phyloP scores from a whole-genome alignment of 441 rosid genomes.

The Pelargonium cotyledonis region DNA sequence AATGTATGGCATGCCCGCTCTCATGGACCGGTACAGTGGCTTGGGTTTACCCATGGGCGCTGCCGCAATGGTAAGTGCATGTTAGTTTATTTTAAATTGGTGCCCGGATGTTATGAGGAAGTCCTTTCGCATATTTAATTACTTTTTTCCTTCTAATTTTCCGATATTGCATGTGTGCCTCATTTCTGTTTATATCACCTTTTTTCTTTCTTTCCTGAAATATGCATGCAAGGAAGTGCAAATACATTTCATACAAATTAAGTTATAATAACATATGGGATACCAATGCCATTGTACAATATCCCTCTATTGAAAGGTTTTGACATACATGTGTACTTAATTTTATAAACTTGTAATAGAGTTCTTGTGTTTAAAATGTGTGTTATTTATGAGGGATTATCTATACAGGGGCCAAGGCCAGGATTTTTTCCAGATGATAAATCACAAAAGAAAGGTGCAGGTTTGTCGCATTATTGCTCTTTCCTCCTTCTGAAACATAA shows the following conservation, averaged over 20 bases:
- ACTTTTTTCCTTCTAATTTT: not conserved
- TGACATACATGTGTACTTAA: not conserved
- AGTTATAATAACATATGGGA: not conserved
- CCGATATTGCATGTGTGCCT: not conserved
- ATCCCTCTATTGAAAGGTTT: not conserved
- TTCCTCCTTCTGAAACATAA: not conserved
- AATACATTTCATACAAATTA: not conserved
- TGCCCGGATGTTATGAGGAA: not conserved
- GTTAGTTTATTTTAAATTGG: not conserved
- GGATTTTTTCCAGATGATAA: slow-evolving; percentile 74
- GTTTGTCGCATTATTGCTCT: slow-evolving; percentile 20
- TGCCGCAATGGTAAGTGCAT: slow-evolving; percentile 63
- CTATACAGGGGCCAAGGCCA: slow-evolving; percentile 77
- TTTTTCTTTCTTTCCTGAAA: not conserved
- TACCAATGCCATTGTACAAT: not conserved
- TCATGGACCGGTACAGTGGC: slow-evolving; percentile 76
- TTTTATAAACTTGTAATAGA: not conserved
- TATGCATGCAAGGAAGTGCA: not conserved
- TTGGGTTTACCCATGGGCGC: slow-evolving; percentile 79
- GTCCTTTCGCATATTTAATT: too few species aligned
- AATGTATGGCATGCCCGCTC: slow-evolving; percentile 80
- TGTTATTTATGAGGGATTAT: slow-evolving; percentile 13
- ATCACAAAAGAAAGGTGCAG: slow-evolving; percentile 55
- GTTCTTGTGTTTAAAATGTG: not conserved
- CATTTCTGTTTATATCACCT: not conserved